A percentile compares a stretch with the other conserved stretches of the same genome.
These are phyloP conservation scores for Blumeria hordei DNA, from an alignment of 2,329 filamentous ascomycete species.

Conservation along the genomic window DNA sequence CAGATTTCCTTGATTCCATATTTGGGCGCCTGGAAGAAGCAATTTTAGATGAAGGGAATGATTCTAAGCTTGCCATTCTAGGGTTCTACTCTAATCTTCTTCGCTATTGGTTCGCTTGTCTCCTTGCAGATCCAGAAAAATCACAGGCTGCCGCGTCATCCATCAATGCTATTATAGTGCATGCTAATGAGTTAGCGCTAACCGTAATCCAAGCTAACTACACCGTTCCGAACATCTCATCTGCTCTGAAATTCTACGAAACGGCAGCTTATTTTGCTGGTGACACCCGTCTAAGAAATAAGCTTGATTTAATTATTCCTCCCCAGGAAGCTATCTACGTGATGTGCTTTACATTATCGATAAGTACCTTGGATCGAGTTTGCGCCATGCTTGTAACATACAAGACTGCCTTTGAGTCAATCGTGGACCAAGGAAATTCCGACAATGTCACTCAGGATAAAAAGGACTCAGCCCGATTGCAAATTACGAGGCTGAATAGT, in stretches of 20 bases:
- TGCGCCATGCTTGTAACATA: conserved; percentile 46
- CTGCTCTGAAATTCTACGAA: conserved; percentile 48
- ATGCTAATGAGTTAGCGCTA: conserved; percentile 30
- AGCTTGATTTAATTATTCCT: conserved; percentile 43
- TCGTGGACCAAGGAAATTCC: conserved; percentile 22
- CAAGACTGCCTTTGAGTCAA: conserved; percentile 48
- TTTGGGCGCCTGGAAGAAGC: conserved; percentile 27
- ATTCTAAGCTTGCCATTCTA: conserved; percentile 35
- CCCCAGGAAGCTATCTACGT: conserved; percentile 43
- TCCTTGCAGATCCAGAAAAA: conserved; percentile 18
- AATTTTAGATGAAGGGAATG: conserved; percentile 22
- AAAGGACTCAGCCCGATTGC: conserved; percentile 19
- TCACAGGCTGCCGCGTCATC: conserved; percentile 5
- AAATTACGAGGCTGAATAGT: conserved; percentile 31
- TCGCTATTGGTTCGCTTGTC: conserved; percentile 27
- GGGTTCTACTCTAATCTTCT: conserved; percentile 43
- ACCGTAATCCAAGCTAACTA: conserved; percentile 30
- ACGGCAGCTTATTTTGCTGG: conserved; percentile 31
- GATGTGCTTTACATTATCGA: conserved; percentile 40
- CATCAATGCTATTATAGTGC: conserved; percentile 21
- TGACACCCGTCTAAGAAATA: conserved; percentile 23
- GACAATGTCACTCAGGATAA: conserved; percentile 12
- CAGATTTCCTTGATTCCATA: conserved; percentile 26
- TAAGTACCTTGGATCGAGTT: conserved; percentile 40
- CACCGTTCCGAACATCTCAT: conserved; percentile 23